Evolutionary conservation across 139 green algal species (phyloP), one percentile per base, ranked within the genome.

Genomic region (Picochlorum sp.): DNA sequence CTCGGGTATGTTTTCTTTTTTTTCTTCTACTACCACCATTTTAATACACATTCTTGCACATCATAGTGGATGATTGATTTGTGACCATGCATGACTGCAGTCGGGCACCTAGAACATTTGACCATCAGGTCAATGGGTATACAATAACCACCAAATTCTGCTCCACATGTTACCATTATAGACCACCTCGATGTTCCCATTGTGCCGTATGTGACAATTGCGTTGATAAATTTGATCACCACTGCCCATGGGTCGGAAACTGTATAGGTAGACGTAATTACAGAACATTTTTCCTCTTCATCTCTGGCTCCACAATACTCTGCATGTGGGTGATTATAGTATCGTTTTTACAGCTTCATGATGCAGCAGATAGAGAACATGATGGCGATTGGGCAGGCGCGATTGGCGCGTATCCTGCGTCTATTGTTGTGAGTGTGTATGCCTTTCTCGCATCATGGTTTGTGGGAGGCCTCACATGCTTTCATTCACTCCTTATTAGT

Each of bases 131-230:
- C 41, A 80, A 85, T 54, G 75, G 73, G 11, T 90, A 89, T 72
- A 88, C 86, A 41, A 82, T 95, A 59, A 93, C 85, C 11, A 85
- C 79, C 34, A 85, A 85, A 67, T 91, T 75, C 57, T 94, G 86
- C 75, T 70, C 84, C 45, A 93, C 86, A 0, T 92, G 84, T 74
- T 80, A 89, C 75, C 85, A 97, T 63, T 98, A 95, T 80, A 86
- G 91, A 62, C 93, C 93, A 13, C 93, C 93, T 5, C 81, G 93
- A 16, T 89, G 84, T 51, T 88, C 87, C 66, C 93, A 98, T 82
- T 98, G 93, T 70, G 87, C 79, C 14, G 87, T 98, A 16, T 96
- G 91, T 65, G 90, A 98, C 82, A 96, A 97, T 82, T 98, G 93
- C 76, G 90, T 98, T 14, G 83, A 96, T 75, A 85, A 86, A 34